These are phyloP conservation scores for Lactarius psammicola DNA, from an alignment of 768 basidiomycete species.

Conservation along the genomic window DNA sequence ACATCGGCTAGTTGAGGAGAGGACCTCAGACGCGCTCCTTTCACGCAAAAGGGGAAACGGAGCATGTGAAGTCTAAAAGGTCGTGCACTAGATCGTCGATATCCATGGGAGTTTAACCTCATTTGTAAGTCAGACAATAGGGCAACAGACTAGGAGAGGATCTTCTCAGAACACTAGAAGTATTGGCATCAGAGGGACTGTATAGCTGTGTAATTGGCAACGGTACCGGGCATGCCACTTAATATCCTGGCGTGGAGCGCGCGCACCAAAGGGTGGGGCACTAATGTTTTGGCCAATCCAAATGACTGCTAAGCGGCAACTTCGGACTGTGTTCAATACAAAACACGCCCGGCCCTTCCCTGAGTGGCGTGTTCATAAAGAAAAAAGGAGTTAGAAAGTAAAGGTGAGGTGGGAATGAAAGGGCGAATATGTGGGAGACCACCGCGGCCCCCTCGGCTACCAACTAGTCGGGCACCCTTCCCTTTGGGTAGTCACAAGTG, in stretches of 20 bases:
- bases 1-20: neutral
- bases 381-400: neutral
- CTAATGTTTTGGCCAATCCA: neutral
- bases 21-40: neutral
- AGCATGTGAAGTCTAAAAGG: neutral
- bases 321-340: neutral
- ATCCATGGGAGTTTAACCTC: neutral
- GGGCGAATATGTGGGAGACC: neutral
- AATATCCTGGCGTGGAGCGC: neutral
- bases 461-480: neutral
- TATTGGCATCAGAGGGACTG: neutral
- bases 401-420: neutral
- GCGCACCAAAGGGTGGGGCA: neutral
- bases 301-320: neutral
- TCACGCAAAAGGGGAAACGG: neutral
- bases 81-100: neutral
- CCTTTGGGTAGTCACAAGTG: too few species aligned
- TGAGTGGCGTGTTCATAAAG: neutral
- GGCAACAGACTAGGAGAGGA: neutral
- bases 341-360: neutral
- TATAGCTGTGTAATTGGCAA: neutral
- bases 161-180: neutral
- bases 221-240: neutral
- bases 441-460: neutral
- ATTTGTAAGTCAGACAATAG: neutral